Base-by-base conservation (phyloP, 768 basidiomycete species). In the Tephrocybe sp. region DNA sequence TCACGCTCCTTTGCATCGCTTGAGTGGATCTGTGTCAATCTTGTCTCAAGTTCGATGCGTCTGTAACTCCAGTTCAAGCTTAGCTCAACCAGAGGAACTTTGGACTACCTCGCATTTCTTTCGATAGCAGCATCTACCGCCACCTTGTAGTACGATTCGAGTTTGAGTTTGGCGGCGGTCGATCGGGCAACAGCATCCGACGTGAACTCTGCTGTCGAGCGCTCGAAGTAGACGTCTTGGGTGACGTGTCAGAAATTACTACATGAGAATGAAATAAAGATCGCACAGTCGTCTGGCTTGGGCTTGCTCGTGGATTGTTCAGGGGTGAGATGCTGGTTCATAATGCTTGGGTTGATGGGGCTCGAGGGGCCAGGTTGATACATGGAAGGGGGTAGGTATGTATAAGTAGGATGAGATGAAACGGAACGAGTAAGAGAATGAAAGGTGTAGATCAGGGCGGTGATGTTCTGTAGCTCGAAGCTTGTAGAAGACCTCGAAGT, bases 101-200 rank as follows among this genome's bases (percentile, higher is more conserved):
- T 26, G 15, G 51, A 62, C 47, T 62, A 96, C 95, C 96, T 83
- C 45, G 88, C 87, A 69, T 98, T 98, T 52, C 96, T 78, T 67
- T 94, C 94, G 56, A 99, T 96, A 42, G 96, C 96, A 56, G 92
- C 82, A 67, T 98, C 94, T 28, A 99, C 96, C 4, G 95, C 93
- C 51, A 98, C 89, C 71, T 98, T 98, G 79, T 99, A 99, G 75
- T 87, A 98, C 40, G 95, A 90, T 70, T 96, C 95, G 50, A 99
- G 85, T 71, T 97, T 97, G 68, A 98, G 83, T 67, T 97, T 97
- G 17, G 95, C 93, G 21, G 90, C 90, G 42, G 93, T 96, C 7
- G 92, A 87, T 44, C 90, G 89, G 51, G 93, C 92, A 46, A 93
- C 79, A 17, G 92, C 88, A 64, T 90, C 86, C 57, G 93, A 83